Evolutionary conservation across 257 asterid species (phyloP).

Genomic region (Ajuga chamaepitys): DNA sequence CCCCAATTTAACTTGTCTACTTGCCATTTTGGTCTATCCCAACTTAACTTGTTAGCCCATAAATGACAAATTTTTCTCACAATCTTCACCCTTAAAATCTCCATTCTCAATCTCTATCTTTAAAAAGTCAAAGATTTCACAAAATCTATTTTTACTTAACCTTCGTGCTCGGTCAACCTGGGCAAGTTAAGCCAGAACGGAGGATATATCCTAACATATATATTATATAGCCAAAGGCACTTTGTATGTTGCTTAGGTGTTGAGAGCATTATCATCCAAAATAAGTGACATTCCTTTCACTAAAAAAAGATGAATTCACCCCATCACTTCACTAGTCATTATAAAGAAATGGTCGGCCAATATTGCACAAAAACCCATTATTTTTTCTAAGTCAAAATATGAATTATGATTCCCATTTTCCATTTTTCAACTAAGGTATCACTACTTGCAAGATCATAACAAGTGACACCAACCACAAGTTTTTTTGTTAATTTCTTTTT

Average conservation of each 20-base stretch:
- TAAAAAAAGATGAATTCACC: slow-evolving; percentile 5
- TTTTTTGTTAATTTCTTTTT: too few species aligned
- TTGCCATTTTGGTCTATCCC: too few species aligned
- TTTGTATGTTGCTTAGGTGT: slow-evolving; percentile 24
- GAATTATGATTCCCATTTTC: slow-evolving; percentile 21
- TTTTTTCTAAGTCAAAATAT: slow-evolving; percentile 9
- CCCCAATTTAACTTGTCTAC: too few species aligned
- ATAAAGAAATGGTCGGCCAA: slow-evolving; percentile 32
- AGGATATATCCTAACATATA: too few species aligned
- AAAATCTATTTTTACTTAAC: too few species aligned
- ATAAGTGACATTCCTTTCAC: slow-evolving; percentile 15
- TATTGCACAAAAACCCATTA: slow-evolving; percentile 12
- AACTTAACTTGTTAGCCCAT: too few species aligned
- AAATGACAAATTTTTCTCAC: too few species aligned
- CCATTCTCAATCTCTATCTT: too few species aligned
- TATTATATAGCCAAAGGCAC: slow-evolving; percentile 17
- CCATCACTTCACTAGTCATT: slow-evolving; percentile 27
- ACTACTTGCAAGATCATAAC: slow-evolving; percentile 12
- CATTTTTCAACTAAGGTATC: slow-evolving; percentile 20
- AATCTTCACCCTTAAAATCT: too few species aligned
- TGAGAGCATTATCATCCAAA: slow-evolving; percentile 20
- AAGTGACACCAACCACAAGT: slow-evolving; percentile 14
- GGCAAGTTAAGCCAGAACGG: too few species aligned
- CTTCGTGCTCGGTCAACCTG: too few species aligned
- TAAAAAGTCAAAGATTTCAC: too few species aligned